These are phyloP conservation scores for Candida suzukii DNA, from an alignment of 805 yeast species.

Conservation along the genomic window DNA sequence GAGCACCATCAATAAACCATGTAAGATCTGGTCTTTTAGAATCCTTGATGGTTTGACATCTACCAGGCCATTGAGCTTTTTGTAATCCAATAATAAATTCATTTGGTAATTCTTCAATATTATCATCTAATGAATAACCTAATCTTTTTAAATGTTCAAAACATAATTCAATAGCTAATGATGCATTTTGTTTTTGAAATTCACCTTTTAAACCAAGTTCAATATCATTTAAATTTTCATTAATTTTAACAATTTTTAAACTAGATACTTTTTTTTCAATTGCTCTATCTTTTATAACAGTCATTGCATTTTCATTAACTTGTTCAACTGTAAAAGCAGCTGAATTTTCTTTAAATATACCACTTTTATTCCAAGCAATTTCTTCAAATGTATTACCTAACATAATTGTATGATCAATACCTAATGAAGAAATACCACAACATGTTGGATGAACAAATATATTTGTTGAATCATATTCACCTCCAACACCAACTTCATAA, in stretches of 20 bases:
- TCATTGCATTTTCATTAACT: constrained; percentile 48
- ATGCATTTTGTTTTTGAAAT: constrained; percentile 81
- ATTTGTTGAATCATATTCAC: constrained; percentile 95
- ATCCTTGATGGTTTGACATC: constrained; percentile 68
- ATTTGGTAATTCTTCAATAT: constrained; percentile 32
- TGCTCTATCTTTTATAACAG: constrained; percentile 60
- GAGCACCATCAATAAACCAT: constrained; percentile 97
- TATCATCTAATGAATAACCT: constrained; percentile 21
- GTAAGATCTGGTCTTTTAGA: constrained; percentile 34
- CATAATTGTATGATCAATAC: constrained; percentile 86
- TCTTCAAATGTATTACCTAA: constrained; percentile 82
- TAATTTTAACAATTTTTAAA: constrained; percentile 45
- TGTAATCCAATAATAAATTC: constrained; percentile 54
- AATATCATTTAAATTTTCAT: constrained; percentile 31
- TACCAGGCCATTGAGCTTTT: constrained; percentile 84
- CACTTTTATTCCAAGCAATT: constrained; percentile 95
- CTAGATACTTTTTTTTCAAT: constrained; percentile 45
- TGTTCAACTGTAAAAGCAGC: constrained; percentile 63
- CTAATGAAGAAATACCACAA: constrained; percentile 80
- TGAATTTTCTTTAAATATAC: constrained; percentile 68
- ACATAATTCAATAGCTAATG: constrained; percentile 73
- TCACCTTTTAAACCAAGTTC: constrained; percentile 74
- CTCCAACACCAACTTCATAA: constrained; percentile 98
- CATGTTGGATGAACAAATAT: constrained; percentile 72
- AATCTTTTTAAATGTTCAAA: constrained; percentile 48